phyloP scores from a whole-genome alignment of 306 rosid genomes.

The Lathyrus sativus region DNA sequence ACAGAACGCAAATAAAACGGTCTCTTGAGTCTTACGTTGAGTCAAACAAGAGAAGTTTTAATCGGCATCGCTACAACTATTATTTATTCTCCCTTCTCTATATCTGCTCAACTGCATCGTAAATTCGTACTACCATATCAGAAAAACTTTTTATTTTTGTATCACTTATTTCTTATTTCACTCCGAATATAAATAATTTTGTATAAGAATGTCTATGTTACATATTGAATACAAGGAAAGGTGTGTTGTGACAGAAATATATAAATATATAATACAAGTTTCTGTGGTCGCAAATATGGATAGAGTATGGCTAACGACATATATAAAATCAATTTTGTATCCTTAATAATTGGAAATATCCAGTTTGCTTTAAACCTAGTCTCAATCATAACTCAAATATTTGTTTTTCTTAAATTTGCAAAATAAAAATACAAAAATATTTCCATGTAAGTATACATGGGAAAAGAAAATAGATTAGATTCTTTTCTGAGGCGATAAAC shows the following conservation, averaged over 20 bases:
- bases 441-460: neutral
- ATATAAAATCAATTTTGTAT: conserved; percentile 15
- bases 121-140: too few relatives aligned
- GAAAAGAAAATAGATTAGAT: neutral
- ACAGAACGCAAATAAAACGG: too few relatives aligned
- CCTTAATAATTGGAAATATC: conserved; percentile 6
- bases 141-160: too few relatives aligned
- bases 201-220: conserved; percentile 32
- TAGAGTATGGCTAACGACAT: conserved; percentile 19
- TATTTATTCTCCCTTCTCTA: too few relatives aligned
- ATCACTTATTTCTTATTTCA: too few relatives aligned
- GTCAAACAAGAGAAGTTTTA: too few relatives aligned
- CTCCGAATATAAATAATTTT: neutral
- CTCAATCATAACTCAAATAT: neutral
- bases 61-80: too few relatives aligned
- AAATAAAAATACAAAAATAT: neutral
- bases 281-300: conserved; percentile 18
- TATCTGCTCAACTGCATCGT: too few relatives aligned
- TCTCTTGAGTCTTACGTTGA: too few relatives aligned
- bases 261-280: neutral
- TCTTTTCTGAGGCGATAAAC: neutral
- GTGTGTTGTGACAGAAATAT: conserved; percentile 13
- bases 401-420: conserved; percentile 7
- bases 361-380: conserved; percentile 22
- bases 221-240: conserved; percentile 11